Evolutionary conservation across 139 green algal genomes (phyloP), one percentile per base, ranked within the genome.

Genomic region (Picochlorum sp.): DNA sequence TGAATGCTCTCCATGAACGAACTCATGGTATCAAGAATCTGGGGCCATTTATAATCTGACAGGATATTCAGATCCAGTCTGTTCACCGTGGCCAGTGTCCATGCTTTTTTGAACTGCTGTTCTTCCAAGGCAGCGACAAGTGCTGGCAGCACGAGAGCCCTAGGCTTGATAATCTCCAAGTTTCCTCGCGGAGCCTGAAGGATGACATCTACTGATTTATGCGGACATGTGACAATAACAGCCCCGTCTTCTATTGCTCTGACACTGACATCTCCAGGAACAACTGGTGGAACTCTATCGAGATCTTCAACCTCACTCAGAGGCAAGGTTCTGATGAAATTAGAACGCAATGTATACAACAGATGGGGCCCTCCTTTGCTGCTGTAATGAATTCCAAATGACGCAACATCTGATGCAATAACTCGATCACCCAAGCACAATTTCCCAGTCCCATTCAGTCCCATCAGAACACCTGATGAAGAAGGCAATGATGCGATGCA

Each of bases 161-260:
- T 81, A 0, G 88, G 90, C 23, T 63, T 66, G 14, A 98, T 71
- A 2, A 58, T 78, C 76, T 98, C 92, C 24, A 98, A 78, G 70
- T 97, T 98, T 31, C 92, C 92, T 0, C 92, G 80, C 18, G 88
- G 86, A 81, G 95, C 89, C 72, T 97, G 88, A 68, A 93, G 74
- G 34, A 95, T 65, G 1, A 70, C 82, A 3, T 58, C 4, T 4
- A 41, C 31, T 28, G 13, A 31, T 20, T 71, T 66, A 31, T 67
- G 58, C 3, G 81, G 79, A 7, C 69, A 77, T 0, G 78, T 76
- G 24, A 94, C 65, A 26, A 94, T 66, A 34, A 60, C 13, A 15
- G 59, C 59, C 9, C 85, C 81, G 60, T 80, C 67, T 80, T 95
- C 88, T 1, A 94, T 71, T 6, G 70, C 60, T 1, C 88, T 77